Conservation (phyloP, 805 yeast genomes). For the Yamadazyma laniorum region DNA sequence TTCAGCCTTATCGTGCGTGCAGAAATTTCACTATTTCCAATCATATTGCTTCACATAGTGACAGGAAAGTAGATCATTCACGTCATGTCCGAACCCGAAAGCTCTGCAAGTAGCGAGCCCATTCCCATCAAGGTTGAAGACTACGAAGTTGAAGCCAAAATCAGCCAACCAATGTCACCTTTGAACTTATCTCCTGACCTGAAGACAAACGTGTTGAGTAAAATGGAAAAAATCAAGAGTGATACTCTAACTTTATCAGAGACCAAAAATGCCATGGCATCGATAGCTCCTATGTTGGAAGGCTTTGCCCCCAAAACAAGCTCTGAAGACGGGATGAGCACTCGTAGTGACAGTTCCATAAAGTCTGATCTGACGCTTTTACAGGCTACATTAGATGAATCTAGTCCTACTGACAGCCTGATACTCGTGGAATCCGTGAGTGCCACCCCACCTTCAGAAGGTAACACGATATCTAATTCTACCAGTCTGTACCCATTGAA, state of each 20-base stretch:
- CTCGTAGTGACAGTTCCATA: background rate
- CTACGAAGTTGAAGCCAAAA: constrained; percentile 15
- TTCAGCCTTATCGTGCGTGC: no score
- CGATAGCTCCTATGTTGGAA: constrained; percentile 77
- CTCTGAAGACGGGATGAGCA: constrained; percentile 24
- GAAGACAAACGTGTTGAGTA: background rate
- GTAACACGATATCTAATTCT: constrained; percentile 4
- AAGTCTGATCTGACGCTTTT: background rate
- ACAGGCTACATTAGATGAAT: background rate
- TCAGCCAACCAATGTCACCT: constrained; percentile 35
- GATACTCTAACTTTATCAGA: constrained; percentile 21
- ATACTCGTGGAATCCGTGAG: background rate
- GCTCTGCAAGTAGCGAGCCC: no score
- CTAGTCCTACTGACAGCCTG: background rate
- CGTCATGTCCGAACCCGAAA: no score
- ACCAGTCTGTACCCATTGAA: constrained; percentile 10
- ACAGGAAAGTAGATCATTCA: no score
- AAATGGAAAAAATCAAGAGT: background rate
- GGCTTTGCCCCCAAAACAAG: constrained; percentile 67
- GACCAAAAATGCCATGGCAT: constrained; percentile 64
- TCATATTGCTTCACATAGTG: no score
- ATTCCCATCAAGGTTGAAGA: constrained; percentile 6
- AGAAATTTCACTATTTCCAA: no score
- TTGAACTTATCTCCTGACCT: constrained; percentile 22
- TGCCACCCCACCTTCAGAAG: background rate